Evolutionary conservation across 164 flowering plant genomes (phyloP), one percentile per base, ranked within the genome.

Genomic region (Aristolochia californica): DNA sequence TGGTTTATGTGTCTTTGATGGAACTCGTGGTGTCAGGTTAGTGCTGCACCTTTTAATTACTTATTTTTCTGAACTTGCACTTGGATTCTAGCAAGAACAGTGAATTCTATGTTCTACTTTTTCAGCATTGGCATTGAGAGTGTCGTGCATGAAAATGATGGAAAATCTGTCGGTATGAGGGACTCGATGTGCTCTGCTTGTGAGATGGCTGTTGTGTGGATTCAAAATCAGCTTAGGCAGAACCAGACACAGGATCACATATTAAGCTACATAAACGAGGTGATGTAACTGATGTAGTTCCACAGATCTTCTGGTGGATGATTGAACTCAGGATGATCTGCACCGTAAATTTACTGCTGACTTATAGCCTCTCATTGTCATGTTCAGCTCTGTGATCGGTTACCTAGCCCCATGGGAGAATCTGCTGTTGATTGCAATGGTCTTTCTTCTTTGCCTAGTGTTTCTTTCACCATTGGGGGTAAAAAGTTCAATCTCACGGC

Each of bases 371-470:
- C 30, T 28, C 30, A 8, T 34, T 34, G 40, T 34, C 40, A 34
- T 34, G 40, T 74, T 62, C 88, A 89, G 97, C 90, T 89, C 44
- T 89, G 97, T 66, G 85, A 84, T 0, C 73, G 79, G n/a, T 66
- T 87, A 22, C 97, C 97, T 7, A 87, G 83, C 68, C 97, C 97
- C 59, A 83, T 75, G 81, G 97, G 97, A 61, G 82, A 86, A 67
- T 83, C 95, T 17, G 80, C 72, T 26, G 91, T 87, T 44, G 87
- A 83, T 24, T 89, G 97, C 59, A 56, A 53, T 40, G 65, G 64
- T 18, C 63, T 89, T 24, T 69, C 89, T 38, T 56, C 79, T 12
- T 74, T 89, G 90, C 88, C 97, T 21, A 71, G 10, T 30, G 75
- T 87, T 61, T 75, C 95, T 23, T 81, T 89, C 48, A 79, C 83